A percentile compares a stretch with the other conserved stretches of the same genome.
Conservation (phyloP, 495 filamentous ascomycete species). For the Astrothelium macrocarpum region DNA sequence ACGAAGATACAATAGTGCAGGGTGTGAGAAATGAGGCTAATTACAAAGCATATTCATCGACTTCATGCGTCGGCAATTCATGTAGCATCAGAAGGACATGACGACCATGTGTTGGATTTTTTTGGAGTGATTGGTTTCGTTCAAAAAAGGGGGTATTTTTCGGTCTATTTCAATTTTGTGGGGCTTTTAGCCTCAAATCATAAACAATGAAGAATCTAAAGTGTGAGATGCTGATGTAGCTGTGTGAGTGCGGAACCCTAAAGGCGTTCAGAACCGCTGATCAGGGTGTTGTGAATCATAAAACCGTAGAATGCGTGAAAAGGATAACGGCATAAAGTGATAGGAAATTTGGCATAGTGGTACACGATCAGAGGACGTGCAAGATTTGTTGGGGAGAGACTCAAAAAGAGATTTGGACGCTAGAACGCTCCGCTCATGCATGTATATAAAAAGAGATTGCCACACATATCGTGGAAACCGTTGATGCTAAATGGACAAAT, state of each 20-base stretch:
- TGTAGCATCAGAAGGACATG: not conserved
- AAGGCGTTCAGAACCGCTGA: too few species aligned
- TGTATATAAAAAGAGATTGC: not conserved
- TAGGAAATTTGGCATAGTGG: not conserved
- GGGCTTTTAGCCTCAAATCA: not conserved
- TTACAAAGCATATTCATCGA: constrained; percentile 21
- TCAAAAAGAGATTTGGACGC: not conserved
- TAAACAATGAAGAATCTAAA: not conserved
- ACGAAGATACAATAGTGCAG: not conserved
- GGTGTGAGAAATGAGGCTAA: not conserved
- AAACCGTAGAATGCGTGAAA: too few species aligned
- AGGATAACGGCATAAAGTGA: too few species aligned
- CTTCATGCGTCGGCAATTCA: constrained; percentile 6
- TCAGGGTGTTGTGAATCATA: too few species aligned
- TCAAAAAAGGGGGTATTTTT: not conserved
- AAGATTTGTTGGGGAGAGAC: not conserved
- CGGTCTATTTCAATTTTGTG: not conserved
- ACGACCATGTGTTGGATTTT: not conserved
- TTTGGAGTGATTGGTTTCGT: too few species aligned
- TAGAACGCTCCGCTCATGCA: not conserved
- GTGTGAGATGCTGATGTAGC: not conserved
- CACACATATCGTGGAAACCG: not conserved
- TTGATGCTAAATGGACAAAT: not conserved
- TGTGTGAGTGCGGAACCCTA: too few species aligned
- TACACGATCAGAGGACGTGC: not conserved